Evolutionary conservation across 1,284 basidiomycete genomes (phyloP).

Genomic region (Trichosporon coremiiforme): DNA sequence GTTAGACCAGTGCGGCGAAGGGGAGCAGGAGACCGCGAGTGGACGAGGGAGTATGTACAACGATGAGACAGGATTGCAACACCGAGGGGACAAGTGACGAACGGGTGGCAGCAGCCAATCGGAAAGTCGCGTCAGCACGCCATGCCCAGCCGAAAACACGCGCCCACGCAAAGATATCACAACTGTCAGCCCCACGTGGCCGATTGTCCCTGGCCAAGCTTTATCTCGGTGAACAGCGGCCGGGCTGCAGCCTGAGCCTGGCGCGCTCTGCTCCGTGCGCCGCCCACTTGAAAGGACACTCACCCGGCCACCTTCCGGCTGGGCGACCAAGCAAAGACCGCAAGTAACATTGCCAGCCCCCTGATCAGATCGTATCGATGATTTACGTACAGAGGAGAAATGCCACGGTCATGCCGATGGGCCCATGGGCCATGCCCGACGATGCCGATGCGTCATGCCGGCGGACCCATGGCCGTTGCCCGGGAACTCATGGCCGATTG

Average conservation of each 20-base stretch:
- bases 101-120: neutral
- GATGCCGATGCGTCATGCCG: neutral
- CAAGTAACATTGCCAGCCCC: neutral
- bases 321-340: neutral
- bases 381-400: neutral
- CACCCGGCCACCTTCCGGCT: neutral
- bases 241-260: no score
- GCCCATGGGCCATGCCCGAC: neutral
- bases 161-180: neutral
- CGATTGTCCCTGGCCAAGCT: neutral
- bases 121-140: neutral
- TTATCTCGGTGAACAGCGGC: constrained; percentile 14
- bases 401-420: neutral
- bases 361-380: neutral
- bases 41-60: neutral
- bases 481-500: neutral
- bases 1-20: neutral
- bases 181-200: constrained; percentile 13
- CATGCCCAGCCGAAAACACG: constrained; percentile 9
- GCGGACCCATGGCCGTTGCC: neutral
- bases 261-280: neutral
- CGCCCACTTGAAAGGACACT: no score
- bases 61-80: constrained; percentile 7
- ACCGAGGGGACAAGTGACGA: neutral
- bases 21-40: neutral